These are phyloP conservation scores for Eucalyptus sp. DNA, from an alignment of 345 rosid species.

Conservation along the genomic window DNA sequence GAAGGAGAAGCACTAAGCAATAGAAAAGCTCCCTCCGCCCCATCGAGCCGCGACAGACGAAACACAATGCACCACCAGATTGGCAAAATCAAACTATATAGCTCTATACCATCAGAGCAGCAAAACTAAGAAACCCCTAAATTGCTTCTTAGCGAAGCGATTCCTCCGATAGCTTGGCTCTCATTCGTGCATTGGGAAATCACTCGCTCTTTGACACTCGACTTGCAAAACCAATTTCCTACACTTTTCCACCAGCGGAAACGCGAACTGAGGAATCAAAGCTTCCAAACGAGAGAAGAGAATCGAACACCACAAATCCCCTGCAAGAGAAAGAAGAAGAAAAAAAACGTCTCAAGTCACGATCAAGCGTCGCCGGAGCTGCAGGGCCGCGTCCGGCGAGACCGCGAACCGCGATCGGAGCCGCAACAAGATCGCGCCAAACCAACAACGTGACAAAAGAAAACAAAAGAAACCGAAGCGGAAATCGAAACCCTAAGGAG, in stretches of 20 bases:
- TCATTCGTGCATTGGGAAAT: not conserved
- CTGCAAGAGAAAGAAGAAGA: not conserved
- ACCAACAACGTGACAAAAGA: not conserved
- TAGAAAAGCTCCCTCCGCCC: slow-evolving; percentile 46
- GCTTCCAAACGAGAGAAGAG: not conserved
- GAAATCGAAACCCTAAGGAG: not conserved
- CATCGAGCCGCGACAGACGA: slow-evolving; percentile 15
- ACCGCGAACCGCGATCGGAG: not conserved
- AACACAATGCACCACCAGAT: not conserved
- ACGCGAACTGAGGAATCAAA: not conserved
- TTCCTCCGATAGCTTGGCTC: not conserved
- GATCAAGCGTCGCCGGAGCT: not conserved
- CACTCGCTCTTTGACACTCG: not conserved
- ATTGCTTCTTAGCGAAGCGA: not conserved
- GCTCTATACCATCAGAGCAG: not conserved
- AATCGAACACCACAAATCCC: not conserved
- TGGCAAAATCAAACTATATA: not conserved
- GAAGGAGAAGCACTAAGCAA: slow-evolving; percentile 37
- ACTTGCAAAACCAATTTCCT: not conserved
- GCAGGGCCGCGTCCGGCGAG: not conserved
- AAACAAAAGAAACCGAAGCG: not conserved
- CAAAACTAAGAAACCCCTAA: not conserved
- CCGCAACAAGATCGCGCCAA: not conserved
- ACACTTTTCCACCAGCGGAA: not conserved
- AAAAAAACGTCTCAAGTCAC: not conserved